phyloP scores from a whole-genome alignment of 2,329 filamentous ascomycete genomes.

The Neospermospora avenae region DNA sequence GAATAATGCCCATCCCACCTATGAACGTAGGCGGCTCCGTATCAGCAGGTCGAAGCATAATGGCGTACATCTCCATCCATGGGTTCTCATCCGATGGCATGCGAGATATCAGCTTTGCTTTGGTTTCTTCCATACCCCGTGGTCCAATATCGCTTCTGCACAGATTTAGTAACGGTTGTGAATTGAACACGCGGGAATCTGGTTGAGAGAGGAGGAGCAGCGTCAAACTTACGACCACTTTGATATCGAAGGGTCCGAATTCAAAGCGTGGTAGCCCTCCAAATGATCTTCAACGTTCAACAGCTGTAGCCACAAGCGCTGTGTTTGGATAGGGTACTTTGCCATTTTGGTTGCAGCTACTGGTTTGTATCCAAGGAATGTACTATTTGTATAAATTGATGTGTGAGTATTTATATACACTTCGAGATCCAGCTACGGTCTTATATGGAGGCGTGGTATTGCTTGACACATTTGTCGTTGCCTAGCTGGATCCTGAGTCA shows the following conservation, averaged over 20 bases:
- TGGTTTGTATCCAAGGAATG: too few species aligned
- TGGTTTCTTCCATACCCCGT: conserved; percentile 5
- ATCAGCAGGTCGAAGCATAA: conserved; percentile 17
- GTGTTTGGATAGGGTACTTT: conserved; percentile 22
- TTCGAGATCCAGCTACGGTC: neutral
- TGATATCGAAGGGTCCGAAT: conserved; percentile 7
- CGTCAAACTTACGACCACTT: conserved; percentile 19
- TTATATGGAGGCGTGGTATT: neutral
- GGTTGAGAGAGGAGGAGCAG: neutral
- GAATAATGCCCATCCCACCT: conserved; percentile 15
- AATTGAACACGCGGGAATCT: neutral
- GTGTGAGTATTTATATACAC: neutral
- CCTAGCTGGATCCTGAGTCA: neutral
- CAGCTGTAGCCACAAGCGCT: conserved; percentile 23
- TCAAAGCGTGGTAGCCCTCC: conserved; percentile 18
- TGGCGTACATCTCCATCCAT: conserved; percentile 25
- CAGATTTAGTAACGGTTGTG: neutral
- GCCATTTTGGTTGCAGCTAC: neutral
- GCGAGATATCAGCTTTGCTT: conserved; percentile 5
- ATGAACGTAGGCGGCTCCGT: conserved; percentile 8
- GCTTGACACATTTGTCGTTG: neutral
- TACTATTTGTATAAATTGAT: neutral
- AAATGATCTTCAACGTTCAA: conserved; percentile 23
- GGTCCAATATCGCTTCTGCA: neutral
- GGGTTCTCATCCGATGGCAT: conserved; percentile 13